phyloP scores from a whole-genome alignment of 441 rosid species.

The Jatropha podagrica region DNA sequence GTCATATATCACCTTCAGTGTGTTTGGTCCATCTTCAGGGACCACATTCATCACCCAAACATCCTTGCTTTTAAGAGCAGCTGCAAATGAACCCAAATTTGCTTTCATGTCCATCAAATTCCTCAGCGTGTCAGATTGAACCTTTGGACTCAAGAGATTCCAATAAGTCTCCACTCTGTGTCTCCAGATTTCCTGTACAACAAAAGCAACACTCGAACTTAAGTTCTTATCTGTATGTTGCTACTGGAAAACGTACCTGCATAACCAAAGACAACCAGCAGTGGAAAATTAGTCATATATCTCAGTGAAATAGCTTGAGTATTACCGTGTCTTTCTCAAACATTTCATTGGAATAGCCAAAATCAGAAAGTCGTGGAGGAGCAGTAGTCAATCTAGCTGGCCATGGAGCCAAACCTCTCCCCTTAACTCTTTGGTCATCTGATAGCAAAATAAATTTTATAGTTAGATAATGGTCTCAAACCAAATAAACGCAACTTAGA shows the following conservation, averaged over 20 bases:
- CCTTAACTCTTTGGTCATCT: conserved; percentile 77
- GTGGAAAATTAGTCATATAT: not conserved
- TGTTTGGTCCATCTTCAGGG: conserved; percentile 86
- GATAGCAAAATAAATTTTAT: conserved; percentile 22
- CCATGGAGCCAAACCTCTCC: conserved; percentile 97
- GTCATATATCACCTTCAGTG: conserved; percentile 84
- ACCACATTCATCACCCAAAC: conserved; percentile 98
- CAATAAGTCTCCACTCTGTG: conserved; percentile 77
- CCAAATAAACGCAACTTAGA: not conserved
- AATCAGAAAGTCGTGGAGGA: conserved; percentile 90
- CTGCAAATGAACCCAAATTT: conserved; percentile 89
- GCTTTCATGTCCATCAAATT: conserved; percentile 99
- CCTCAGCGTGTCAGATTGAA: conserved; percentile 65
- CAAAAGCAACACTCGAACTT: conserved; percentile 22
- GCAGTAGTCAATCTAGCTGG: conserved; percentile 85
- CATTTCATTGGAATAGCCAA: conserved; percentile 72
- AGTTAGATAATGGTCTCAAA: conserved; percentile 2
- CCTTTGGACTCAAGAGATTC: conserved; percentile 76
- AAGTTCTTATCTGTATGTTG: not conserved
- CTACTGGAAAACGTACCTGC: not conserved
- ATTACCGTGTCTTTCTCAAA: conserved; percentile 86
- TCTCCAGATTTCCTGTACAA: conserved; percentile 71
- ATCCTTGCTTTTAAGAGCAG: conserved; percentile 79
- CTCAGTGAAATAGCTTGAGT: not conserved
- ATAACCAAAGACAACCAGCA: not conserved